Base-by-base conservation (phyloP, 257 asterid genomes). In the Datura wrightii region DNA sequence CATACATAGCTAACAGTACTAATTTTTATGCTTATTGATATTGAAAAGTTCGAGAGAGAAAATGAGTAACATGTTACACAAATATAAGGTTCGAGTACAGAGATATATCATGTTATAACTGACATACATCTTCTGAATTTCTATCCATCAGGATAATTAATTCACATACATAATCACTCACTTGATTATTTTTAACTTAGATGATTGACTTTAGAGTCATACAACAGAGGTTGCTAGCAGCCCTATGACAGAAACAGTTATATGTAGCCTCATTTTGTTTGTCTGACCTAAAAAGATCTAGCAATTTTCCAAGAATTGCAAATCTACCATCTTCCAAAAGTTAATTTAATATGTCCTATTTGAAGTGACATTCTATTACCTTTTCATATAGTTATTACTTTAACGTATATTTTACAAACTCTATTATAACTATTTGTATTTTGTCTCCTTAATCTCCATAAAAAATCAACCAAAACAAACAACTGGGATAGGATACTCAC, bases 31-130 rank as follows among this genome's bases (percentile, higher is more conserved):
- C 9, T 24, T 24, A 24, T 24, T 18, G 9, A n/a, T 39, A 41
- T 42, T n/a, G 79, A 42, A n/a, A 71, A 71, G 56, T 42, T 71
- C 44, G 79, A 71, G 54, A 71, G 79, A 71, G 31, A n/a, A 70
- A 71, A 71, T 71, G 79, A 10, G 79, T 71, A 16, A 10, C 55
- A 71, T 41, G 79, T 41, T 69, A 16, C 52, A 37, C 52, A 69
- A 41, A 69, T 39, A 41, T 39, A 41, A 41, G 6, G 78, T 15
- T 37, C 46, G 8, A 39, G 31, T 31, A 39, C 50, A 67, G 13
- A 7, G 24, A 39, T 63, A 63, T 10, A 31, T 63, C 70, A 63
- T 5, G n/a, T 19, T 58, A n/a, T 58, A 18, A 58, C 65, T 53
- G n/a, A 8, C 0, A 58, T 18, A 58, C 10, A 18, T 11, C 65